A percentile compares a stretch with the other conserved stretches of the same genome.
Conservation (phyloP, 495 filamentous ascomycete genomes). For the Lepraria neglecta region DNA sequence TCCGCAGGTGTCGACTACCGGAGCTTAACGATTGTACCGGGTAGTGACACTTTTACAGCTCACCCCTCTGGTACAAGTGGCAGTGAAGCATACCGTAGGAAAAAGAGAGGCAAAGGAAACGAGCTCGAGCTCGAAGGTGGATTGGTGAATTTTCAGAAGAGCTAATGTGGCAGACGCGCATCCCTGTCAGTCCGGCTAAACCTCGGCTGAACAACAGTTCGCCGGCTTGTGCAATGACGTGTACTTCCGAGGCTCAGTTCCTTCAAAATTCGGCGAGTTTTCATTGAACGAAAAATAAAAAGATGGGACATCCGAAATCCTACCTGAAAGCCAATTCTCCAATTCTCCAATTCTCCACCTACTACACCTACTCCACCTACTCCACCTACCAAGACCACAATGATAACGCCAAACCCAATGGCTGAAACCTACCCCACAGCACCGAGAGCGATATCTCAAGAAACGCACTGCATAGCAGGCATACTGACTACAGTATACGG, state of each 20-base stretch:
- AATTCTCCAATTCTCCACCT: no score
- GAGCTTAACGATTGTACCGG: no score
- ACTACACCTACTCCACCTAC: not conserved
- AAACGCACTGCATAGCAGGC: conserved; percentile 63
- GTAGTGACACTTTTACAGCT: not conserved
- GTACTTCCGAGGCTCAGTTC: no score
- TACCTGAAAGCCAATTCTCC: no score
- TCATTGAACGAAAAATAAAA: no score
- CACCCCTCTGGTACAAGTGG: not conserved
- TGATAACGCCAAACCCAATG: conserved; percentile 31
- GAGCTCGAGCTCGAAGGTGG: not conserved
- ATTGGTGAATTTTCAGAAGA: not conserved
- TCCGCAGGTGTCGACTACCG: no score
- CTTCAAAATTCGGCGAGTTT: no score
- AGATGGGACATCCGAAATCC: no score
- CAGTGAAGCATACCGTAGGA: no score
- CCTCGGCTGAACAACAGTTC: not conserved
- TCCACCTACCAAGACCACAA: not conserved
- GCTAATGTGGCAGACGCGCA: not conserved
- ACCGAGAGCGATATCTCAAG: conserved; percentile 49
- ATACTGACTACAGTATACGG: conserved; percentile 74
- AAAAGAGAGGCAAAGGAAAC: not conserved
- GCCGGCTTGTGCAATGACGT: no score
- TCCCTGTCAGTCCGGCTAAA: conserved; percentile 10
- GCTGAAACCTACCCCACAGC: conserved; percentile 27